A percentile compares a stretch with the other conserved stretches of the same genome.
Conservation (phyloP, 495 filamentous ascomycete species). For the Annulohypoxylon maeteangense region DNA sequence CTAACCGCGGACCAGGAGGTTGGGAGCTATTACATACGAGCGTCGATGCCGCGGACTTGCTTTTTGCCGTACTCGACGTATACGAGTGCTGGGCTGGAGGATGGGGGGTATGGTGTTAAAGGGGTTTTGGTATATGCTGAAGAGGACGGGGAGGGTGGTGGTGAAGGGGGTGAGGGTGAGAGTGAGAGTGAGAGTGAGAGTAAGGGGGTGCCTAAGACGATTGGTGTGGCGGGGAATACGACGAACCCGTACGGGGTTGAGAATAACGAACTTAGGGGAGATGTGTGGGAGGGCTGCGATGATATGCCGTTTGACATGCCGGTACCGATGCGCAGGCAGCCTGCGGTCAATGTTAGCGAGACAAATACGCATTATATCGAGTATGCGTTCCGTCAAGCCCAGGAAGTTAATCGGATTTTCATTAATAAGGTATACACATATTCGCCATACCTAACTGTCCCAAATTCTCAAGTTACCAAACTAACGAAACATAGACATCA, state of each 20-base stretch:
- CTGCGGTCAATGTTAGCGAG: constrained; percentile 41
- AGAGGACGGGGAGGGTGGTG: background rate
- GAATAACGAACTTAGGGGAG: constrained; percentile 43
- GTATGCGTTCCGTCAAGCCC: constrained; percentile 48
- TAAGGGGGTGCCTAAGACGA: background rate
- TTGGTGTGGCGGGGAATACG: constrained; percentile 43
- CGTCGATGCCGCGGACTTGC: constrained; percentile 44
- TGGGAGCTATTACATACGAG: constrained; percentile 46
- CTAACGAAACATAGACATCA: constrained; percentile 37
- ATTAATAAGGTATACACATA: constrained; percentile 44
- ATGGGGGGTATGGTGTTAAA: constrained; percentile 30
- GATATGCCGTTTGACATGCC: constrained; percentile 52
- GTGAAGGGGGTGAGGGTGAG: too few relatives aligned
- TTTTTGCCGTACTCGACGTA: constrained; percentile 47
- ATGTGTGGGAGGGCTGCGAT: constrained; percentile 49
- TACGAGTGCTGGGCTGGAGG: constrained; percentile 41
- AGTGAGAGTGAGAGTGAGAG: too few relatives aligned
- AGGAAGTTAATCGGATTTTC: constrained; percentile 50
- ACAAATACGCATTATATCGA: constrained; percentile 47
- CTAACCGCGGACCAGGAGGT: constrained; percentile 42
- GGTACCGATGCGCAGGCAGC: constrained; percentile 41
- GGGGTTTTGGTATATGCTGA: constrained; percentile 43
- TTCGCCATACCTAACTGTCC: too few relatives aligned
- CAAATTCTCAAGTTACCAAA: too few relatives aligned
- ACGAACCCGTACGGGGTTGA: constrained; percentile 47